Evolutionary conservation across 768 basidiomycete species (phyloP), one percentile per base, ranked within the genome.

Genomic region (Melanogaster broomeanus): DNA sequence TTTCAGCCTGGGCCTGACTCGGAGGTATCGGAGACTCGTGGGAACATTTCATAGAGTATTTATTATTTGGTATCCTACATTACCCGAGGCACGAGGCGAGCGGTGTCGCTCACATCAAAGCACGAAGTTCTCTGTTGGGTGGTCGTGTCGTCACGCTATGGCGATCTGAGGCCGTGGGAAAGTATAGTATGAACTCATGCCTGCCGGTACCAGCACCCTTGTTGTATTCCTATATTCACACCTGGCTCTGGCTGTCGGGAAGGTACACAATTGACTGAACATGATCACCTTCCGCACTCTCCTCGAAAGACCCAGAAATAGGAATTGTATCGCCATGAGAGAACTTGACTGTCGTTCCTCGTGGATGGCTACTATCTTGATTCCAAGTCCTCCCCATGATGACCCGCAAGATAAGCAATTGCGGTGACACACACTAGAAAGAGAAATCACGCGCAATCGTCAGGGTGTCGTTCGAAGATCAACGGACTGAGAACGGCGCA

Each of bases 361-460:
- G 22, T 3, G 9, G 37, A 30, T 16, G 48, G 2, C 16, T 30
- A 19, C 53, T 61, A 18, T 57, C 54, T 27, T 55, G 49, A 22
- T 45, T n/a, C 63, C 60, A 65, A 8, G 45, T 43, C 3, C 38
- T 44, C 19, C 61, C 63, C 35, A 54, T 58, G 11, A 59, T 61
- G 25, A 67, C 55, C 12, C 58, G 54, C 28, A 65, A 33, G 8
- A 66, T 62, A 42, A 67, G 21, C 58, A 62, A 54, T 48, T 65
- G 65, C 33, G 64, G 61, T 1, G 65, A 62, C 51, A 65, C 51
- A 21, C 61, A 52, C 64, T 65, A 37, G 30, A 6, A 6, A 9
- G 2, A 21, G n/a, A n/a, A 31, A 3, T 63, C n/a, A 56, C 35
- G 27, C 34, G 18, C 12, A 22, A 16, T 7, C 4, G 18, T 27